These are phyloP conservation scores for Colletotrichum salicis DNA, from an alignment of 2,329 filamentous ascomycete species.

Conservation along the genomic window DNA sequence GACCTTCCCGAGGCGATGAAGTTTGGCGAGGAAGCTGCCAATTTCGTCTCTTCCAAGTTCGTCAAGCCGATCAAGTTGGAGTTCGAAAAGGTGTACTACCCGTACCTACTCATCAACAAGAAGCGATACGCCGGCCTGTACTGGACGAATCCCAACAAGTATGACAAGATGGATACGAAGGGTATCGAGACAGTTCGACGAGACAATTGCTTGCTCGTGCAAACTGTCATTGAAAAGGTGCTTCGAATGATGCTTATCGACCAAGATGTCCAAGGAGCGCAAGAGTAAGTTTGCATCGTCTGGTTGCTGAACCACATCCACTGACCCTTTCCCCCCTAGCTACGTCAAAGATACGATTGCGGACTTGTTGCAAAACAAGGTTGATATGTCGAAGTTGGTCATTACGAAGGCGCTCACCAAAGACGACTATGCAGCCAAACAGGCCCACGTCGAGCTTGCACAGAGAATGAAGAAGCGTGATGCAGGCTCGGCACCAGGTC, in stretches of 20 bases:
- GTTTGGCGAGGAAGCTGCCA: constrained; percentile 90
- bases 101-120: constrained; percentile 99
- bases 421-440: constrained; percentile 87
- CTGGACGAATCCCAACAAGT: constrained; percentile 94
- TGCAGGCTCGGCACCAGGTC: constrained; percentile 87
- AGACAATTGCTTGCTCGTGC: constrained; percentile 95
- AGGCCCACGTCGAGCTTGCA: constrained; percentile 95
- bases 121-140: constrained; percentile 98
- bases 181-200: constrained; percentile 97
- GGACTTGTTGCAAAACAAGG: constrained; percentile 93
- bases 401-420: constrained; percentile 98
- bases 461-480: constrained; percentile 98
- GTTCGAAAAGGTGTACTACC: constrained; percentile 99
- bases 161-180: constrained; percentile 99
- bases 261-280: constrained; percentile 86
- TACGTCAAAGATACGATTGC: constrained; percentile 98
- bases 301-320: constrained; percentile 32
- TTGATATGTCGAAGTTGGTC: constrained; percentile 99
- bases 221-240: constrained; percentile 97
- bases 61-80: constrained; percentile 97
- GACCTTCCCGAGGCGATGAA: constrained; percentile 92
- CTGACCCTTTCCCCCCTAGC: constrained; percentile 56
- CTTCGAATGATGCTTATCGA: constrained; percentile 96
- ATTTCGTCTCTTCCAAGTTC: constrained; percentile 91
- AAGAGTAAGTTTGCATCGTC: constrained; percentile 75